Evolutionary conservation across 306 rosid species (phyloP).

Genomic region (Rosa chinensis): DNA sequence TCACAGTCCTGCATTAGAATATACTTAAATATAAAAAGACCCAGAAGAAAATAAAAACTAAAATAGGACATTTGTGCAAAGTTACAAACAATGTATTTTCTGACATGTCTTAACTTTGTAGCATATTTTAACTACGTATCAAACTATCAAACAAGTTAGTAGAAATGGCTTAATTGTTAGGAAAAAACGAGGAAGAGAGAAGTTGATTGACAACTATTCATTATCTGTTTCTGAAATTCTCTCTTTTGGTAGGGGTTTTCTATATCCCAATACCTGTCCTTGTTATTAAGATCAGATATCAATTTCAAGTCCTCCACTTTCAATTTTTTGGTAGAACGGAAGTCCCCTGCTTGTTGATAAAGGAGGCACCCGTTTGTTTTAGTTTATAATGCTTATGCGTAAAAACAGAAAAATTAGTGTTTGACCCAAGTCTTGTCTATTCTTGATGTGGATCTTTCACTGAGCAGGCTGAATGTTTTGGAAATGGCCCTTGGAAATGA

Average conservation of each 20-base stretch:
- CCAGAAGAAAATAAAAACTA: background rate
- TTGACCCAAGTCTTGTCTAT: background rate
- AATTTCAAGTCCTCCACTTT: background rate
- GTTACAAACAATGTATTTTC: background rate
- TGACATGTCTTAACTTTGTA: background rate
- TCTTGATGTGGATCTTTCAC: constrained; percentile 7
- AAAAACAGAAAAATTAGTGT: background rate
- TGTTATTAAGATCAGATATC: background rate
- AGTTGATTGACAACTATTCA: background rate
- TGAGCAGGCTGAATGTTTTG: background rate
- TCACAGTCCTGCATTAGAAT: background rate
- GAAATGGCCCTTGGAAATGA: background rate
- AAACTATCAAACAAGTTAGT: background rate
- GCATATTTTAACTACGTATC: background rate
- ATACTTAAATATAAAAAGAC: background rate
- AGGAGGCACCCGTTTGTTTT: background rate
- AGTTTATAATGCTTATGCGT: background rate
- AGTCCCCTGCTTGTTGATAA: background rate
- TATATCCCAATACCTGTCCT: background rate
- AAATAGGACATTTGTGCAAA: background rate
- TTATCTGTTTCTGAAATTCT: background rate
- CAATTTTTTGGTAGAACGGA: background rate
- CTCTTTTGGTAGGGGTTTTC: background rate
- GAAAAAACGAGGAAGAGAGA: background rate
- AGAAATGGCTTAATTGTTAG: background rate